Evolutionary conservation across 805 yeast genomes (phyloP), one percentile per base, ranked within the genome.

Genomic region (Candida jianshihensis): DNA sequence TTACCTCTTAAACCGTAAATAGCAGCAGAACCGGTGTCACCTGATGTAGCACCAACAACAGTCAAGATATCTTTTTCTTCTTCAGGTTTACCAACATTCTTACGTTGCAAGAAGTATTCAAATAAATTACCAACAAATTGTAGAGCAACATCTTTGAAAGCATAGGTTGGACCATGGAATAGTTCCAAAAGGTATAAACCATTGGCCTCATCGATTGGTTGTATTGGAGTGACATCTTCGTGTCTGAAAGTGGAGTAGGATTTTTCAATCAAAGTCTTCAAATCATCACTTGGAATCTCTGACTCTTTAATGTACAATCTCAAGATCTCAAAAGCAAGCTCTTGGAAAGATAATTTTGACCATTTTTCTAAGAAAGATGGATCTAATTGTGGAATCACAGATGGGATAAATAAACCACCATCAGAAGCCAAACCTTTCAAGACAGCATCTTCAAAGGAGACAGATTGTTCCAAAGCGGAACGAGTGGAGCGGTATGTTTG

Each of bases 11-110:
- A 73, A 37, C 99, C 99, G 64, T 92, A 92, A 49, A 92, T 92
- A 44, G 99, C 98, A 37, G 99, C 99, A 36, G 96, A 84, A 41
- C 99, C 99, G 32, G 99, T 92, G 56, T 92, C 99, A 56, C 99
- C 99, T 32, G 95, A 83, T 19, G 99, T 92, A 30, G 99, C 99
- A 55, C 99, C 99, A 40, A 92, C 96, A 47, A 92, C 97, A 26
- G 99, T 92, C 54, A 92, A 70, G 41, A 75, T 74, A 49, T 87
- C 92, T 58, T 90, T 73, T 47, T 73, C 70, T 41, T 71, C 72
- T 37, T 67, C 68, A 34, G 73, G 64, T 47, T 68, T 57, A 24
- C 67, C 69, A 35, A 54, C 57, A 55, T 92, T 92, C 51, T 75
- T 73, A 62, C 96, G 81, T 41, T 71, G 67, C 51, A 92, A 68